A percentile compares a stretch with the other conserved stretches of the same genome.
phyloP scores from a whole-genome alignment of 148 eudicot species.

The Chenopodium formosanum region DNA sequence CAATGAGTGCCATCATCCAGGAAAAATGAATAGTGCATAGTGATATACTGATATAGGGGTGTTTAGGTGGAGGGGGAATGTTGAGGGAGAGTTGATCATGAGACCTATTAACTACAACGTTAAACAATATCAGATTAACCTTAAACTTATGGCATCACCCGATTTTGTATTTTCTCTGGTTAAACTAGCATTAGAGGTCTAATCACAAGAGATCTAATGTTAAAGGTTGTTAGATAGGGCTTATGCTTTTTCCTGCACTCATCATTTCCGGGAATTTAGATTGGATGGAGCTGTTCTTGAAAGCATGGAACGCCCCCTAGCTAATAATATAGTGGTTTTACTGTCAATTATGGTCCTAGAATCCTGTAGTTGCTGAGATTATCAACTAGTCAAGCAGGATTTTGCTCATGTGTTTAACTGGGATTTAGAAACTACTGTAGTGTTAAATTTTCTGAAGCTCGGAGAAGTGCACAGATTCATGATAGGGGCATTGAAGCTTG shows the following conservation, averaged over 20 bases:
- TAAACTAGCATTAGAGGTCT: background rate
- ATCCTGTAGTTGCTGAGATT: background rate
- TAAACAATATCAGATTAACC: background rate
- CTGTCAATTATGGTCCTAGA: background rate
- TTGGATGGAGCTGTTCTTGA: background rate
- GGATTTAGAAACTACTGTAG: background rate
- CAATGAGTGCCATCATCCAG: background rate
- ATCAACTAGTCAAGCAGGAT: background rate
- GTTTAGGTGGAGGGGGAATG: background rate
- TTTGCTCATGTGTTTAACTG: background rate
- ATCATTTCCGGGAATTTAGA: background rate
- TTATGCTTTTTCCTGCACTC: background rate
- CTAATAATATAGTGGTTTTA: background rate
- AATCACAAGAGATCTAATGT: background rate
- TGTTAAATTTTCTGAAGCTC: background rate
- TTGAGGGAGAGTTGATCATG: background rate
- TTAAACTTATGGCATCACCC: background rate
- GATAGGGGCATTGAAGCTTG: background rate
- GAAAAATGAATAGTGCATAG: background rate
- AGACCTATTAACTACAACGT: background rate
- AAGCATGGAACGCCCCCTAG: background rate
- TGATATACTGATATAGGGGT: background rate
- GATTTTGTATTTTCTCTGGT: background rate
- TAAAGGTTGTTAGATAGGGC: background rate
- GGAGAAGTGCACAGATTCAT: background rate